A percentile compares a stretch with the other conserved stretches of the same genome.
phyloP scores from a whole-genome alignment of 2,329 filamentous ascomycete species.

The Hypoxylon sp. region DNA sequence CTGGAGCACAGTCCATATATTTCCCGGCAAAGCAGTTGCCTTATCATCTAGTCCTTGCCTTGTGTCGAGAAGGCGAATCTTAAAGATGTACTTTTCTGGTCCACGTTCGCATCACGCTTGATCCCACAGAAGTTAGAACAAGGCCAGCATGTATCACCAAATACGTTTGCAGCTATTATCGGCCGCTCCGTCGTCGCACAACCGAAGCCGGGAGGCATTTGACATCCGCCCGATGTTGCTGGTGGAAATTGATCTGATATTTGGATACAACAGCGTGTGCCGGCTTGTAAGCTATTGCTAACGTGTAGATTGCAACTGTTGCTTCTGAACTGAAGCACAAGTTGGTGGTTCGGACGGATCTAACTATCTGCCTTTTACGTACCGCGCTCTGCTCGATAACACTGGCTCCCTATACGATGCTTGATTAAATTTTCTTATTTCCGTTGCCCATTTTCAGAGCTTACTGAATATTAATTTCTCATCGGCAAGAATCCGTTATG shows the following conservation, averaged over 20 bases:
- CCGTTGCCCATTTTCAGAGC: constrained; percentile 1
- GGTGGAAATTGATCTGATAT: constrained; percentile 17
- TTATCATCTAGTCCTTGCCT: constrained; percentile 28
- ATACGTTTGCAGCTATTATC: constrained; percentile 31
- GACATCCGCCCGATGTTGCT: constrained; percentile 30
- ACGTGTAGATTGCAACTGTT: neutral
- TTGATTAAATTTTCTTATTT: constrained; percentile 4
- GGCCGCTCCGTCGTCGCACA: constrained; percentile 35
- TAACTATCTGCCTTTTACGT: constrained; percentile 5
- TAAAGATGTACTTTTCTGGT: constrained; percentile 23
- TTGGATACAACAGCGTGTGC: constrained; percentile 13
- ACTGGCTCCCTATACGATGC: constrained; percentile 1
- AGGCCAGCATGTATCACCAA: constrained; percentile 41
- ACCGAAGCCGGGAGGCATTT: constrained; percentile 43
- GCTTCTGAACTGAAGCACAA: constrained; percentile 12
- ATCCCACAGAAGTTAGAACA: constrained; percentile 46
- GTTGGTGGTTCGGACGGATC: constrained; percentile 5
- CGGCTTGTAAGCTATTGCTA: constrained; percentile 16
- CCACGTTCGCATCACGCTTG: constrained; percentile 44
- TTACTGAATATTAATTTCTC: constrained; percentile 30
- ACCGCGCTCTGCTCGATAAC: neutral
- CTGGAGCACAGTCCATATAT: constrained; percentile 12
- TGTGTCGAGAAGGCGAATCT: constrained; percentile 40
- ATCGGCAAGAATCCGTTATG: constrained; percentile 38
- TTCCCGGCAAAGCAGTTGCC: constrained; percentile 24